These are phyloP conservation scores for Podaxis sp. DNA, from an alignment of 768 basidiomycete genomes.

Conservation along the genomic window DNA sequence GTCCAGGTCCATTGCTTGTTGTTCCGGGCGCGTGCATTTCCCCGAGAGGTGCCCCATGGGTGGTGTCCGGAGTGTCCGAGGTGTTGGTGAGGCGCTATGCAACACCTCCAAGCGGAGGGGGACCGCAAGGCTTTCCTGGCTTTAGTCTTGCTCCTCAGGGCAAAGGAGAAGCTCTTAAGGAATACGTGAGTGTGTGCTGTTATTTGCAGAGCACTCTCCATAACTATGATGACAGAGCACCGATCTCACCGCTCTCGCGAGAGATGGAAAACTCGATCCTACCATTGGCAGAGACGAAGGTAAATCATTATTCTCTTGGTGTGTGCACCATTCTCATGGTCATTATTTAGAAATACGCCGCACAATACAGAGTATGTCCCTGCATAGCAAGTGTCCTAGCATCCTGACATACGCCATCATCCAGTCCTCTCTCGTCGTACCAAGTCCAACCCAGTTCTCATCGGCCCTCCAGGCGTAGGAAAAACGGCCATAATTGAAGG, in stretches of 20 bases:
- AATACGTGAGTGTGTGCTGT: constrained; percentile 48
- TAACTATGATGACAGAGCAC: constrained; percentile 50
- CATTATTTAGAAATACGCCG: constrained; percentile 68
- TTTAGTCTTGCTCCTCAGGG: constrained; percentile 56
- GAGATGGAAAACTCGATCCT: constrained; percentile 84
- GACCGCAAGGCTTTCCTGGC: constrained; percentile 57
- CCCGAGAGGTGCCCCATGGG: background rate
- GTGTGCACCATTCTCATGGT: background rate
- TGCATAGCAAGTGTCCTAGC: too few species aligned
- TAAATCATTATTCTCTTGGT: constrained; percentile 21
- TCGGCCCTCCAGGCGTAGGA: constrained; percentile 87
- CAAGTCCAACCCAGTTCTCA: constrained; percentile 89
- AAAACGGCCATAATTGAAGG: constrained; percentile 94
- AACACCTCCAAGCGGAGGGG: constrained; percentile 34
- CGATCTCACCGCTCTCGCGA: constrained; percentile 83
- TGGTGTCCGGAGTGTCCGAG: too few species aligned
- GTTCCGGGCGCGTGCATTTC: background rate
- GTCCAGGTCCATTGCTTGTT: background rate
- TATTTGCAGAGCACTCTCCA: background rate
- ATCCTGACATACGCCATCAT: background rate
- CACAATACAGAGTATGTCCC: constrained; percentile 79
- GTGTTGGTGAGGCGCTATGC: background rate
- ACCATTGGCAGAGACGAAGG: constrained; percentile 89
- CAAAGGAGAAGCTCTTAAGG: constrained; percentile 85
- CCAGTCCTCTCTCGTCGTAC: constrained; percentile 83